These are phyloP conservation scores for Medicago ruthenica DNA, from an alignment of 306 rosid species.

Conservation along the genomic window DNA sequence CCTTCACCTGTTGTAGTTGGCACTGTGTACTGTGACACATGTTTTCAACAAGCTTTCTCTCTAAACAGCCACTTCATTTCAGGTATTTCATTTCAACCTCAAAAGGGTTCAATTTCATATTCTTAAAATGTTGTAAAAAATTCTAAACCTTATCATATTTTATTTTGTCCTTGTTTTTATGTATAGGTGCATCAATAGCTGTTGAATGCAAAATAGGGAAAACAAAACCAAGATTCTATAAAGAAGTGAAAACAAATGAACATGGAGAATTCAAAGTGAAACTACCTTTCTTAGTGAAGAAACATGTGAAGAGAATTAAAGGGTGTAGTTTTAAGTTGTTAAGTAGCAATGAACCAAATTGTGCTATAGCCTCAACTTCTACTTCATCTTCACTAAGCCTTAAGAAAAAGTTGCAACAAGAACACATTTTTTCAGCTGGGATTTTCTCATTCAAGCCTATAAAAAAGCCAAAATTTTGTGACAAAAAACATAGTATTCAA, in stretches of 20 bases:
- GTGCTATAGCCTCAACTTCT: slow-evolving; percentile 68
- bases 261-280: slow-evolving; percentile 72
- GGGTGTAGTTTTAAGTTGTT: slow-evolving; percentile 66
- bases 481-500: slow-evolving; percentile 49
- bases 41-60: slow-evolving; percentile 60
- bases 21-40: slow-evolving; percentile 82
- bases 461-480: slow-evolving; percentile 62
- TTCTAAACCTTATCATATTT: background rate
- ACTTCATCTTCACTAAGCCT: slow-evolving; percentile 60
- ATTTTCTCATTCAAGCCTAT: slow-evolving; percentile 80
- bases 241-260: slow-evolving; percentile 70
- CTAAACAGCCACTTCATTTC: slow-evolving; percentile 67
- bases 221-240: slow-evolving; percentile 48
- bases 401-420: slow-evolving; percentile 54
- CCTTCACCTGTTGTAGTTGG: slow-evolving; percentile 72
- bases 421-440: slow-evolving; percentile 80
- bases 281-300: slow-evolving; percentile 67
- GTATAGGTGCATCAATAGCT: slow-evolving; percentile 79
- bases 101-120: background rate
- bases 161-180: background rate
- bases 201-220: slow-evolving; percentile 71
- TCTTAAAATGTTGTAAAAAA: background rate
- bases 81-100: slow-evolving; percentile 48
- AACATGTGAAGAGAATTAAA: slow-evolving; percentile 62
- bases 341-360: slow-evolving; percentile 69